A percentile compares a stretch with the other conserved stretches of the same genome.
These are phyloP conservation scores for Kwoniella dendrophila DNA, from an alignment of 768 basidiomycete species.

Conservation along the genomic window DNA sequence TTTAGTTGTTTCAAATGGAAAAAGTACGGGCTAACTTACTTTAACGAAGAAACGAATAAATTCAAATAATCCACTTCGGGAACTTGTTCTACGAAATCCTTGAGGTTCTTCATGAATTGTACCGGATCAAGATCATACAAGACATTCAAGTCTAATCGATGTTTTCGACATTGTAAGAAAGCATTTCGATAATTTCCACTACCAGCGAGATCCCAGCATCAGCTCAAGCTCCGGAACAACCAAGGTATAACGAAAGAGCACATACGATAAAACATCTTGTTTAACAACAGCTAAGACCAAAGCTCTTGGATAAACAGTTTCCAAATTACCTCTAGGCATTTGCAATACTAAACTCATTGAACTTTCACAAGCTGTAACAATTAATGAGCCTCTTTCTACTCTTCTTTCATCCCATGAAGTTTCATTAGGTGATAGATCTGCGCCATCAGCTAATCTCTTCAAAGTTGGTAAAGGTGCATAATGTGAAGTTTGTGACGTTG, in stretches of 20 bases:
- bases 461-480: slow-evolving; percentile 65
- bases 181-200: slow-evolving; percentile 82
- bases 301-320: slow-evolving; percentile 90
- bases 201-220: slow-evolving; percentile 8
- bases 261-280: slow-evolving; percentile 72
- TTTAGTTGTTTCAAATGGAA: not conserved
- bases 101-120: slow-evolving; percentile 66
- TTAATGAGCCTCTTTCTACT: slow-evolving; percentile 84
- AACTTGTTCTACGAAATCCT: slow-evolving; percentile 78
- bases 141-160: slow-evolving; percentile 85
- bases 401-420: slow-evolving; percentile 70
- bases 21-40: slow-evolving; percentile 60
- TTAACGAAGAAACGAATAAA: slow-evolving; percentile 81
- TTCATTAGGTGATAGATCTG: slow-evolving; percentile 42
- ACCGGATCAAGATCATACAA: slow-evolving; percentile 79
- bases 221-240: slow-evolving; percentile 6
- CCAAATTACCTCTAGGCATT: slow-evolving; percentile 96
- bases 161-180: slow-evolving; percentile 86
- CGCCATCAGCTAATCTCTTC: slow-evolving; percentile 33
- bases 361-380: slow-evolving; percentile 84
- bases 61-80: slow-evolving; percentile 89
- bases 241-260: slow-evolving; percentile 26
- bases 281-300: slow-evolving; percentile 83
- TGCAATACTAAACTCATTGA: slow-evolving; percentile 88
- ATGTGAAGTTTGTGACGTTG: slow-evolving; percentile 74